phyloP scores from a whole-genome alignment of 345 rosid genomes.

The Trapa bicornis region DNA sequence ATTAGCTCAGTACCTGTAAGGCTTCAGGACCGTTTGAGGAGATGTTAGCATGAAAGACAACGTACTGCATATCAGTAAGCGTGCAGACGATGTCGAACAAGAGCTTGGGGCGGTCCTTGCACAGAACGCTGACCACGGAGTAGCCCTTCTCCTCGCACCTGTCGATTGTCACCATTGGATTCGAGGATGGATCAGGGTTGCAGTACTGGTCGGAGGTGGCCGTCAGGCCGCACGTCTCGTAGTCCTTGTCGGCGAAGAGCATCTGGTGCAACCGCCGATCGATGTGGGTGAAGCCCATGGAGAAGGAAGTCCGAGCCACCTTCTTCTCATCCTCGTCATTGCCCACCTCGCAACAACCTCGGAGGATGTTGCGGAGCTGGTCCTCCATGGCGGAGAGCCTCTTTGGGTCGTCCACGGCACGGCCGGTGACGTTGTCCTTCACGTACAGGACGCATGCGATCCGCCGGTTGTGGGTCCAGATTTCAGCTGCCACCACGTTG shows the following conservation, averaged over 20 bases:
- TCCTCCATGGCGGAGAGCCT: slow-evolving; percentile 62
- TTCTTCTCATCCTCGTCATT: slow-evolving; percentile 49
- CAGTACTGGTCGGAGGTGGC: slow-evolving; percentile 23
- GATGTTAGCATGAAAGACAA: slow-evolving; percentile 80
- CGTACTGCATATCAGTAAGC: slow-evolving; percentile 92
- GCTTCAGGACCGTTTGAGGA: slow-evolving; percentile 67
- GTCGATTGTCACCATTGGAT: slow-evolving; percentile 51
- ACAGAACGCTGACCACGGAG: slow-evolving; percentile 57
- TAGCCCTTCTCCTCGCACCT: slow-evolving; percentile 70
- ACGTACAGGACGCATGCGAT: slow-evolving; percentile 79
- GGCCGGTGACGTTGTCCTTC: slow-evolving; percentile 42
- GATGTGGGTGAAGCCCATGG: slow-evolving; percentile 76
- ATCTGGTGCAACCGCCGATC: slow-evolving; percentile 90
- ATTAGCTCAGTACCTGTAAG: slow-evolving; percentile 27
- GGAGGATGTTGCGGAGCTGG: slow-evolving; percentile 61
- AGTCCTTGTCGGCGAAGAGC: slow-evolving; percentile 89
- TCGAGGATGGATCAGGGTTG: slow-evolving; percentile 15
- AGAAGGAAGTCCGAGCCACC: slow-evolving; percentile 52
- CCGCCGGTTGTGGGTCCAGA: slow-evolving; percentile 83
- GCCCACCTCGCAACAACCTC: slow-evolving; percentile 32
- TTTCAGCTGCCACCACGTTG: slow-evolving; percentile 81
- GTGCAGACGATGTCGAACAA: slow-evolving; percentile 93
- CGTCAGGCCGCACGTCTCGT: slow-evolving; percentile 43
- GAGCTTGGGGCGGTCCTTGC: slow-evolving; percentile 82
- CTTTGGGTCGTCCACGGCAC: slow-evolving; percentile 49